Conservation (phyloP, 2,329 filamentous ascomycete species). For the Pseudogymnoascus sp. region DNA sequence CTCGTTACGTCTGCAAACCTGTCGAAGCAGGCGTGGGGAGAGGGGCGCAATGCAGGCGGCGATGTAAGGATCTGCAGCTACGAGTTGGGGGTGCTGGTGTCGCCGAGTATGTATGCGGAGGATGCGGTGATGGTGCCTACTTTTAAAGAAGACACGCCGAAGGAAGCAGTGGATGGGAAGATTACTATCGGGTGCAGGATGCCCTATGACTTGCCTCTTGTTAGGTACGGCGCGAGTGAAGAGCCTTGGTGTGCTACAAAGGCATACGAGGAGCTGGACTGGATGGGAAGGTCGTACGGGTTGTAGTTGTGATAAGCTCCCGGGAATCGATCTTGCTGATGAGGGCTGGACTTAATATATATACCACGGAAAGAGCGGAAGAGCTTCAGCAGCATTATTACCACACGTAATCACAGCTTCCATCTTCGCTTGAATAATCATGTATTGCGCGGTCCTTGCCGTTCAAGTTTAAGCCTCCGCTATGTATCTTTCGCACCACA, state of each 20-base stretch:
- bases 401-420: background rate
- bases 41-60: slow-evolving; percentile 45
- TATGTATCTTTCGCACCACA: background rate
- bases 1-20: slow-evolving; percentile 86
- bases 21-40: slow-evolving; percentile 84
- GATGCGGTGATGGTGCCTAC: slow-evolving; percentile 54
- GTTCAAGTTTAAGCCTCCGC: background rate
- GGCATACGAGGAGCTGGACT: slow-evolving; percentile 54
- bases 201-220: slow-evolving; percentile 74
- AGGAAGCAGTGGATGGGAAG: slow-evolving; percentile 18
- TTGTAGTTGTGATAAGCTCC: background rate
- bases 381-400: background rate
- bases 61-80: slow-evolving; percentile 70
- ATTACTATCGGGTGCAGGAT: slow-evolving; percentile 62
- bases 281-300: slow-evolving; percentile 34
- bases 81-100: slow-evolving; percentile 76
- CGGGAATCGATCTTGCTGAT: background rate
- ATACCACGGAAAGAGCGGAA: background rate
- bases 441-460: background rate
- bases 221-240: slow-evolving; percentile 54
- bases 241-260: slow-evolving; percentile 69
- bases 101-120: slow-evolving; percentile 55
- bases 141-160: slow-evolving; percentile 55
- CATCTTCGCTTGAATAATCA: background rate
- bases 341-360: background rate